phyloP scores from a whole-genome alignment of 148 eudicot species.

The Chenopodium formosanum region DNA sequence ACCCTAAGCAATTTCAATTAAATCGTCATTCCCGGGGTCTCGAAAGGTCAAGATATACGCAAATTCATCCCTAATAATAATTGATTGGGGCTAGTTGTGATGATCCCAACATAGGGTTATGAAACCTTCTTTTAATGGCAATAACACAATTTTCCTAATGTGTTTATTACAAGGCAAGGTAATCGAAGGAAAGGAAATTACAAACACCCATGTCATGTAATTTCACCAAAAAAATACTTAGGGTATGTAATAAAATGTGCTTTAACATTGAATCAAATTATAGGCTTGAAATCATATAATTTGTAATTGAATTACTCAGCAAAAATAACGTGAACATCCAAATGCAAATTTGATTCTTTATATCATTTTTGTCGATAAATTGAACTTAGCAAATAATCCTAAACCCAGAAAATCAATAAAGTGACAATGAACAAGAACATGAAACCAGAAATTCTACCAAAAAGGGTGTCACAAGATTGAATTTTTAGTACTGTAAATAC shows the following conservation, averaged over 20 bases:
- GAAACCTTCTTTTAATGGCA: too few species aligned
- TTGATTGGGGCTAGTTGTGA: neutral
- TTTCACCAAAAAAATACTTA: neutral
- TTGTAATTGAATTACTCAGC: neutral
- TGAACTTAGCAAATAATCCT: neutral
- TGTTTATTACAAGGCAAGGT: neutral
- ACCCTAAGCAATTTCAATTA: neutral
- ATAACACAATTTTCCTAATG: neutral
- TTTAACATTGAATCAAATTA: neutral
- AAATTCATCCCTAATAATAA: neutral
- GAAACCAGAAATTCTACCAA: neutral
- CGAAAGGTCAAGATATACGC: neutral
- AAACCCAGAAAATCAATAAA: neutral
- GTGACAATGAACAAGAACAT: neutral
- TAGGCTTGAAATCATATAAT: neutral
- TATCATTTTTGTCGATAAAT: neutral
- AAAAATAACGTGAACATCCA: neutral
- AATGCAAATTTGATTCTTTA: neutral
- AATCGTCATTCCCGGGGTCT: neutral
- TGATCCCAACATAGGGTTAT: neutral
- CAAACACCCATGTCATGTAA: too few species aligned
- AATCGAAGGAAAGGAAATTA: too few species aligned
- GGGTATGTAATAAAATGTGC: neutral
- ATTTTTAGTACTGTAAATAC: neutral
- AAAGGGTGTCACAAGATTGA: neutral